Evolutionary conservation across 2,329 filamentous ascomycete species (phyloP), one percentile per base, ranked within the genome.

Genomic region (Seiridium unicorne): DNA sequence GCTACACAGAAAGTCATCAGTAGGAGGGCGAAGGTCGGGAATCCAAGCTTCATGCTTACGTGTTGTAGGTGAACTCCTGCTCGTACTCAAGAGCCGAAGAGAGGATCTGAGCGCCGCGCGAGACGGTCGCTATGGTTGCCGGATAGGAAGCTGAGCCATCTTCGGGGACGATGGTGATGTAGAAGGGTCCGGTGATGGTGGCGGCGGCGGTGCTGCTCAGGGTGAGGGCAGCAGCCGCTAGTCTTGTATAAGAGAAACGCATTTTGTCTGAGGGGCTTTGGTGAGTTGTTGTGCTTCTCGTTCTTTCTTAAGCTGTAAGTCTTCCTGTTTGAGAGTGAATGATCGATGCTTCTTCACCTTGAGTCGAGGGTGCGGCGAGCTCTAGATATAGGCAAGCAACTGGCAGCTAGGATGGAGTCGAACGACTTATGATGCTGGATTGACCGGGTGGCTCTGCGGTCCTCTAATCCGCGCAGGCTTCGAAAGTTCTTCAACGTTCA

Each of bases 41-140:
- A 26, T 26, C 18, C 18, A 26, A 26, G 18, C 18, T 26, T 26
- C 18, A 26, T 26, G 36, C 53, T 9, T 48, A 57, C 54, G 10
- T 44, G 44, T 57, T 57, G 34, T 47, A 57, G 26, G 54, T 57
- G 44, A 57, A 57, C 32, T 57, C 18, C 44, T 57, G 54, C 44
- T 38, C 54, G 13, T 57, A 57, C 32, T 46, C 44, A 32, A 57
- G 42, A 5, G 54, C 54, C 10, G 54, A 57, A 31, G 54, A 57
- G 18, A 57, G 7, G 42, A 57, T 57, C 32, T 57, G 54, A 26
- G 54, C 54, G 5, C 54, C 54, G 26, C 54, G 54, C 6, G 54
- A 57, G 5, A 57, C 54, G 9, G 54, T 57, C 3, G 54, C 54
- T 10, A 57, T 44, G 44, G 54, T 57, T 4, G 54, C 40, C n/a